Conservation (phyloP, 2,329 filamentous ascomycete genomes). For the Didymella keratinophila region DNA sequence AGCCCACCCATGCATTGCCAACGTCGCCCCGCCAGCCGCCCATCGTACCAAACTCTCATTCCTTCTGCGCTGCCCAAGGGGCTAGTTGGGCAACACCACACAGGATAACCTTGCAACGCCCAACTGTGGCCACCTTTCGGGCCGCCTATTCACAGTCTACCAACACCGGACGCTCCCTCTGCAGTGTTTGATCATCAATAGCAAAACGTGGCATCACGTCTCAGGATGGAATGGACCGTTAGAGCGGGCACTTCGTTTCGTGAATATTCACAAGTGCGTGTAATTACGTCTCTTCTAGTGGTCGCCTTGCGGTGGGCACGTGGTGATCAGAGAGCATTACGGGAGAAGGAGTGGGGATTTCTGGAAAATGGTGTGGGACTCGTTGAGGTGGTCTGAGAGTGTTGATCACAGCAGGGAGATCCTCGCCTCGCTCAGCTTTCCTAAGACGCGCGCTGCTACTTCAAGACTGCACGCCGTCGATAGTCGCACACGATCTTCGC, state of each 20-base stretch:
- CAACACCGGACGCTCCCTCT: background rate
- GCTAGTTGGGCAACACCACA: slow-evolving; percentile 1
- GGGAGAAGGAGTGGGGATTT: slow-evolving; percentile 11
- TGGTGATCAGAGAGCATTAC: slow-evolving; percentile 6
- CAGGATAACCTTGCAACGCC: slow-evolving; percentile 6
- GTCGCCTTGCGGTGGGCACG: background rate
- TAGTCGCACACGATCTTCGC: slow-evolving; percentile 3
- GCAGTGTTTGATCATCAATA: too few relatives aligned
- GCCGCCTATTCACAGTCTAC: background rate
- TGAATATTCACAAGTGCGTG: background rate
- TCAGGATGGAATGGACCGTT: background rate
- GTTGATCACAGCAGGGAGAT: background rate
- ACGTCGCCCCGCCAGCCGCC: slow-evolving; percentile 10
- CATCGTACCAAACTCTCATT: slow-evolving; percentile 16
- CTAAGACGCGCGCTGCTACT: slow-evolving; percentile 1
- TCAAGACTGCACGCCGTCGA: slow-evolving; percentile 8
- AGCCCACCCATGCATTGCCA: background rate
- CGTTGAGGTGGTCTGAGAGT: background rate
- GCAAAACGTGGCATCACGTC: slow-evolving; percentile 2
- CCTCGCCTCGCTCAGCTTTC: background rate
- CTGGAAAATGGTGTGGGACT: slow-evolving; percentile 5
- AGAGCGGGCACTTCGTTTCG: too few relatives aligned
- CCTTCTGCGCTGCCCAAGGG: slow-evolving; percentile 14
- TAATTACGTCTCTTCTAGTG: background rate
- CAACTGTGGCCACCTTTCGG: slow-evolving; percentile 5